A percentile compares a stretch with the other conserved stretches of the same genome.
Conservation (phyloP, 495 filamentous ascomycete species). For the Letharia columbiana region DNA sequence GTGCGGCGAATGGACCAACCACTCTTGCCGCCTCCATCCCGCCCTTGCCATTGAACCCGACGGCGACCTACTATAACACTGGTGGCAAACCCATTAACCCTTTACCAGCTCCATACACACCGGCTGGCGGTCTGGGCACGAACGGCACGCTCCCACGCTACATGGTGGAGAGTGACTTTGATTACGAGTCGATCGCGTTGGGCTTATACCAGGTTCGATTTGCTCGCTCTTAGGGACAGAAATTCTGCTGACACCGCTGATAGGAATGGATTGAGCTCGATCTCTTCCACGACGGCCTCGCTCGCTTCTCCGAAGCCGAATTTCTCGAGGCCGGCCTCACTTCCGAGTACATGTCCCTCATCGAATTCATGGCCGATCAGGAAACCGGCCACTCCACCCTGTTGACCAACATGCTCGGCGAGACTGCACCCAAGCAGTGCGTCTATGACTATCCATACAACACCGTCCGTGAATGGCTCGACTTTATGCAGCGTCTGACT, state of each 20-base stretch:
- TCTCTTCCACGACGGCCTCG: slow-evolving; percentile 73
- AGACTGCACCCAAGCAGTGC: slow-evolving; percentile 64
- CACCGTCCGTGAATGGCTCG: slow-evolving; percentile 70
- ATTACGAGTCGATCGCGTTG: slow-evolving; percentile 57
- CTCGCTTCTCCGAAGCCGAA: slow-evolving; percentile 59
- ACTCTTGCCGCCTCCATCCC: slow-evolving; percentile 43
- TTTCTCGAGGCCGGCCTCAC: slow-evolving; percentile 60
- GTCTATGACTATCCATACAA: slow-evolving; percentile 74
- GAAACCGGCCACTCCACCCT: slow-evolving; percentile 75
- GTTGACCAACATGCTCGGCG: slow-evolving; percentile 72
- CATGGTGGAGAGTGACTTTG: slow-evolving; percentile 60
- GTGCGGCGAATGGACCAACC: slow-evolving; percentile 46
- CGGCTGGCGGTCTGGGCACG: slow-evolving; percentile 70
- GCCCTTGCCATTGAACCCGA: slow-evolving; percentile 37
- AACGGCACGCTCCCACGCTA: slow-evolving; percentile 70
- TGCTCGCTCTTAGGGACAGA: slow-evolving; percentile 21
- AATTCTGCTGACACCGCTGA: slow-evolving; percentile 41
- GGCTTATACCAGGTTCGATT: slow-evolving; percentile 14
- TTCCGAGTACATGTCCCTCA: slow-evolving; percentile 59
- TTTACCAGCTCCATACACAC: slow-evolving; percentile 64
- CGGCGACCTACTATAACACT: slow-evolving; percentile 55
- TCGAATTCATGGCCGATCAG: slow-evolving; percentile 80
- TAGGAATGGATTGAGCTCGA: slow-evolving; percentile 87
- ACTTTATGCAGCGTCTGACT: slow-evolving; percentile 82
- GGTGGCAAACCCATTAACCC: slow-evolving; percentile 58